Evolutionary conservation across 805 yeast genomes (phyloP), one percentile per base, ranked within the genome.

Genomic region (Debaryomyces tyrocola): DNA sequence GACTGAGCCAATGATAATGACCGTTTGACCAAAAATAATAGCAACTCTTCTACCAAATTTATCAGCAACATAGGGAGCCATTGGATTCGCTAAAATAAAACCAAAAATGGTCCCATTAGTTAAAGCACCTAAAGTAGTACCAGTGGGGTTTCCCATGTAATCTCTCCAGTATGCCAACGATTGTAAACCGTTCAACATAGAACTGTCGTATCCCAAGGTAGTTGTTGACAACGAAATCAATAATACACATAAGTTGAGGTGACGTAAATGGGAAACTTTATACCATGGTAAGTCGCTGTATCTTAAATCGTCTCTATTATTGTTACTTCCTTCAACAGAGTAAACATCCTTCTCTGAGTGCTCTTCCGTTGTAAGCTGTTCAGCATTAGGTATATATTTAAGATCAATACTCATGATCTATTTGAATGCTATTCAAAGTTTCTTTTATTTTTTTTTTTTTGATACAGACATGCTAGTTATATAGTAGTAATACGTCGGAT

Each of bases 181-280:
- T 53, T 79, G 83, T 50, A 79, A 64, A 33, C 80, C 79, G 51
- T 79, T 78, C 55, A 79, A 60, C 69, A 79, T 64, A n/a, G 75
- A 69, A 49, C 77, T 77, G 58, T 75, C 80, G 49, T 68, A 76
- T 49, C 80, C 79, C 33, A 66, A 70, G 52, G 73, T 75, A 43
- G 80, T 71, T 10, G 82, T 71, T 20, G 78, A 66, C 35, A 77
- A 58, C 20, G 79, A 69, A 45, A 72, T 64, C 21, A 75, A 60
- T 33, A 75, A 59, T 27, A 79, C 57, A 5, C 67, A 55, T 29
- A 62, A 50, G 48, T 73, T 69, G 49, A 80, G 63, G 27, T 50
- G 47, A 3, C 66, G 39, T 43, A 79, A 58, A 53, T 77, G 75
- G 8, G 66, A 63, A 12, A 69, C 10, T 24, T 24, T 6, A 24